Evolutionary conservation across 192 early-diverging fungal species (phyloP).

Genomic region (Umbelopsis isabellina): DNA sequence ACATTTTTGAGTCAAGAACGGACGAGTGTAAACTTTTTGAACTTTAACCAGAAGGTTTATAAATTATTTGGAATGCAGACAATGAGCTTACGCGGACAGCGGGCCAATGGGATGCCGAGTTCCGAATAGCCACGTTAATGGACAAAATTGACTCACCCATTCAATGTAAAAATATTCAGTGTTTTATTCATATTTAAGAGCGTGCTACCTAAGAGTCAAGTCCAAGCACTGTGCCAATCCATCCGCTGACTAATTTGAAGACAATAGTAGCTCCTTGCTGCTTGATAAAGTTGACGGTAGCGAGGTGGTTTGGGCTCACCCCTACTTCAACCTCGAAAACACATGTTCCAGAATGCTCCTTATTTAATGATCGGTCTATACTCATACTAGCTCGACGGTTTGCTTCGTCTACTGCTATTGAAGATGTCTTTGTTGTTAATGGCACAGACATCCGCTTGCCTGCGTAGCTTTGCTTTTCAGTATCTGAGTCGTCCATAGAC

Average conservation of each 20-base stretch:
- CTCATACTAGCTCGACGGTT: conserved; percentile 15
- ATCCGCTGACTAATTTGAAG: conserved; percentile 16
- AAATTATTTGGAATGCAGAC: too few species aligned
- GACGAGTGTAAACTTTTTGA: too few species aligned
- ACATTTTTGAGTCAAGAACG: too few species aligned
- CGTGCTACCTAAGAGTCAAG: conserved; percentile 1
- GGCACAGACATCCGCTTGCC: neutral
- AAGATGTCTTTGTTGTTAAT: neutral
- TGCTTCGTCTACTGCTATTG: neutral
- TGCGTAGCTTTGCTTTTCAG: neutral
- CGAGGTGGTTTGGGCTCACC: neutral
- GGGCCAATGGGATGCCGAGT: too few species aligned
- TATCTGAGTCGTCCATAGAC: neutral
- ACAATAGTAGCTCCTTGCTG: conserved; percentile 2
- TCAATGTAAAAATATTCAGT: too few species aligned
- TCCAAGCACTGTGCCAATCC: conserved; percentile 10
- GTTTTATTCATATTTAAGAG: neutral
- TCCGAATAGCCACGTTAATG: too few species aligned
- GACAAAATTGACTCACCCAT: too few species aligned
- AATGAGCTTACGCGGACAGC: too few species aligned
- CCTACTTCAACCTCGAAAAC: neutral
- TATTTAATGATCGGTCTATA: conserved; percentile 9
- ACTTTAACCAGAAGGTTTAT: too few species aligned
- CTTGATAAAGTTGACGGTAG: conserved; percentile 16
- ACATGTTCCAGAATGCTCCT: conserved; percentile 6